Conservation (phyloP, 2,329 filamentous ascomycete species). For the Paracoccidioides lutzii region DNA sequence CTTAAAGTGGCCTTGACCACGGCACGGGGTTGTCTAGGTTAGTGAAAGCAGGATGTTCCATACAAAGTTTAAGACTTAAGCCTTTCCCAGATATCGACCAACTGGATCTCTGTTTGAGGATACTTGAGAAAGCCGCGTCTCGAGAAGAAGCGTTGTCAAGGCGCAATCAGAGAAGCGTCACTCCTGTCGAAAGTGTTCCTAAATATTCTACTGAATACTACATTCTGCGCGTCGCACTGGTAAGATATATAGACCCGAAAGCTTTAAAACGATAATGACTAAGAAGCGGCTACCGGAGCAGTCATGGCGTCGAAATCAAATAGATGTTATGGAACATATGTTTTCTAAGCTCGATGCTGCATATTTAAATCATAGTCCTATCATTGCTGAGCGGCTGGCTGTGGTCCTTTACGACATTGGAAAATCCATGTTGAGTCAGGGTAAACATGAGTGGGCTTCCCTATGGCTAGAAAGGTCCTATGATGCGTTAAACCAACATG, state of each 20-base stretch:
- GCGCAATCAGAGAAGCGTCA: conserved; percentile 7
- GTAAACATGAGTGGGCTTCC: conserved; percentile 43
- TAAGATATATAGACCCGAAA: conserved; percentile 27
- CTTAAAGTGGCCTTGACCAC: conserved; percentile 57
- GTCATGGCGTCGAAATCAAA: conserved; percentile 61
- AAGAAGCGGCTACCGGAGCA: conserved; percentile 22
- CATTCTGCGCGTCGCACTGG: conserved; percentile 53
- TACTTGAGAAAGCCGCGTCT: conserved; percentile 51
- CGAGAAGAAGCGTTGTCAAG: conserved; percentile 33
- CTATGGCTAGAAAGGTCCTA: conserved; percentile 64
- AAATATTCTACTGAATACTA: conserved; percentile 46
- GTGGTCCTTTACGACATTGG: conserved; percentile 64
- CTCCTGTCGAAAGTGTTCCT: conserved; percentile 8
- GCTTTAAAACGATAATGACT: not conserved
- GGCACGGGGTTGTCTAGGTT: conserved; percentile 50
- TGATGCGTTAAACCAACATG: conserved; percentile 35
- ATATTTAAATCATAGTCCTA: conserved; percentile 31
- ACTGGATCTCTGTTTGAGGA: conserved; percentile 44
- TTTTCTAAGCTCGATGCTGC: conserved; percentile 46
- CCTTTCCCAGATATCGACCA: conserved; percentile 37
- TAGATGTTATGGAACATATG: conserved; percentile 68
- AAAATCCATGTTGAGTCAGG: conserved; percentile 40
- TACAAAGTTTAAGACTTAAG: conserved; percentile 9
- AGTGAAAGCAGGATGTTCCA: conserved; percentile 16
- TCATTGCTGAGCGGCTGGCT: conserved; percentile 47